Conservation (phyloP, 768 basidiomycete genomes). For the Tremella mesenterica region DNA sequence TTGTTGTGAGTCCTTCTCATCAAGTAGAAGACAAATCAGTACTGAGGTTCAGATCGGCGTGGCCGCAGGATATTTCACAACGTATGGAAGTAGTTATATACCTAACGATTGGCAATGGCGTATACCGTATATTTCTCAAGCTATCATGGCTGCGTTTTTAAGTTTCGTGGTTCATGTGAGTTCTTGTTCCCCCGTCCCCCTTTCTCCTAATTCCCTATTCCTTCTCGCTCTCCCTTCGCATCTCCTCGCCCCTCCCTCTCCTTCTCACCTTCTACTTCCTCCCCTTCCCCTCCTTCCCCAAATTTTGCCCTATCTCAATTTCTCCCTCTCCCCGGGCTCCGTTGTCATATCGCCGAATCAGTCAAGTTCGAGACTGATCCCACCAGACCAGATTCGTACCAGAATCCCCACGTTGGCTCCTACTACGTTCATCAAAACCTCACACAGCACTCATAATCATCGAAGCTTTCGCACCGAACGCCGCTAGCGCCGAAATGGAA, state of each 20-base stretch:
- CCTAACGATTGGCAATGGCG: constrained; percentile 3
- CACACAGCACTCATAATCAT: background rate
- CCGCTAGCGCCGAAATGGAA: background rate
- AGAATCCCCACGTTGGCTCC: constrained; percentile 14
- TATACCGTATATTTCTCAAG: constrained; percentile 5
- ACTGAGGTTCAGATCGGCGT: constrained; percentile 5
- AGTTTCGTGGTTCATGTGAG: constrained; percentile 2
- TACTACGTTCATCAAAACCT: background rate
- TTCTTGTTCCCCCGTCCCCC: too few relatives aligned
- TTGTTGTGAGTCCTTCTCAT: background rate
- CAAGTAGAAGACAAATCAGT: background rate
- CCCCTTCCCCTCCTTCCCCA: background rate
- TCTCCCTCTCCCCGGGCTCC: too few relatives aligned
- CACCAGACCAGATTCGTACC: constrained; percentile 6
- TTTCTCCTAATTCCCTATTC: too few relatives aligned
- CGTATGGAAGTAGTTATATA: constrained; percentile 8
- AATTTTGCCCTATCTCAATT: too few relatives aligned
- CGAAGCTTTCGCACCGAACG: background rate
- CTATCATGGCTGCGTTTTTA: background rate
- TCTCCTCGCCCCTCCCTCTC: too few relatives aligned
- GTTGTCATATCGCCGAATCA: too few relatives aligned
- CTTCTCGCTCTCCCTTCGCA: too few relatives aligned
- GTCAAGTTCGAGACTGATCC: background rate
- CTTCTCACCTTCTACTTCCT: too few relatives aligned
- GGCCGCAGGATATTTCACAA: constrained; percentile 9